Evolutionary conservation across 1,284 basidiomycete genomes (phyloP).

Genomic region (Macrocystidia cucumis): DNA sequence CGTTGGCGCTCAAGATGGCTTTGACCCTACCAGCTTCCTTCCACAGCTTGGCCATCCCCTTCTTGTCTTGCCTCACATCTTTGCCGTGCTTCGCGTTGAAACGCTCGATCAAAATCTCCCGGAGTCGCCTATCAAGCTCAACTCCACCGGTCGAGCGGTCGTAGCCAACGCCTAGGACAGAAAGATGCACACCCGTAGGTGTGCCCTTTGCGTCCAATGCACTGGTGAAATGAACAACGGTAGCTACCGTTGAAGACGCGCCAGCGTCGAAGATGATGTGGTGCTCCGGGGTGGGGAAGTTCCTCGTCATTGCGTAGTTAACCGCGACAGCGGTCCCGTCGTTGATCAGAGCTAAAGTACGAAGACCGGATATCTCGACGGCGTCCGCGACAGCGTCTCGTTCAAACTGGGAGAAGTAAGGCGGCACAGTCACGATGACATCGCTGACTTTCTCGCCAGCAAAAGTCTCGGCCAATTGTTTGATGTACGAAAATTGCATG

Average conservation of each 20-base stretch:
- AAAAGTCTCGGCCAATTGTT: conserved; percentile 76
- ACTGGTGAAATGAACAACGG: conserved; percentile 78
- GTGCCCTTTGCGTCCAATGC: conserved; percentile 49
- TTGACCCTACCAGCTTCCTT: conserved; percentile 93
- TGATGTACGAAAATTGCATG: conserved; percentile 91
- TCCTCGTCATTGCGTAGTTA: conserved; percentile 95
- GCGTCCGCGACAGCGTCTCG: conserved; percentile 88
- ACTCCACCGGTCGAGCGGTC: conserved; percentile 76
- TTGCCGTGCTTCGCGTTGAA: conserved; percentile 68
- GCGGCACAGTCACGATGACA: conserved; percentile 81
- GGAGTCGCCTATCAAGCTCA: conserved; percentile 77
- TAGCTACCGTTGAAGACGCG: conserved; percentile 81
- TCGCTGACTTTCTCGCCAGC: conserved; percentile 76
- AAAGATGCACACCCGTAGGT: conserved; percentile 60
- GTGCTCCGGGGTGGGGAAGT: conserved; percentile 76
- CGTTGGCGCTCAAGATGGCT: conserved; percentile 90
- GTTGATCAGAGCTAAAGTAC: conserved; percentile 79
- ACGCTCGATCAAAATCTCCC: conserved; percentile 73
- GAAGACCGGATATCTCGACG: conserved; percentile 84
- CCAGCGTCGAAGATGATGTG: conserved; percentile 96
- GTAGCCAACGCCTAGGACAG: conserved; percentile 75
- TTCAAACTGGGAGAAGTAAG: conserved; percentile 83
- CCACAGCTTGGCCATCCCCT: conserved; percentile 89
- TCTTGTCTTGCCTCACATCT: conserved; percentile 65
- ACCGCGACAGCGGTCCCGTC: conserved; percentile 92